These are phyloP conservation scores for Nidularia pulvinata DNA, from an alignment of 768 basidiomycete genomes.

Conservation along the genomic window DNA sequence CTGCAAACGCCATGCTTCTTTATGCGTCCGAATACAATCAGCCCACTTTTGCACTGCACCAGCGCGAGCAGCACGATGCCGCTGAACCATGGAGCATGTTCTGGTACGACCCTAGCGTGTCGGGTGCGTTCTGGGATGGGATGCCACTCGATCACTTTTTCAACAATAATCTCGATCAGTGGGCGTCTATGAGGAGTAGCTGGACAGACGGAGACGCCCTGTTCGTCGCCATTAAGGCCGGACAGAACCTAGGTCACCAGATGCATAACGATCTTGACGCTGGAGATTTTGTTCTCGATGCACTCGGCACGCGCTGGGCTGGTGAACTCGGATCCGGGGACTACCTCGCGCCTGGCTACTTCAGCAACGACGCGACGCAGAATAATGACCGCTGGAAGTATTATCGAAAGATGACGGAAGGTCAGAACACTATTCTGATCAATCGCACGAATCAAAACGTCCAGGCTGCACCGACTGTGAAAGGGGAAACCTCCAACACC, in stretches of 20 bases:
- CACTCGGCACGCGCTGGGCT: slow-evolving; percentile 91
- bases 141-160: slow-evolving; percentile 85
- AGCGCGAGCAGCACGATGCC: slow-evolving; percentile 86
- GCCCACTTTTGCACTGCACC: slow-evolving; percentile 82
- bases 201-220: slow-evolving; percentile 89
- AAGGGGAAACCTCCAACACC: slow-evolving; percentile 51
- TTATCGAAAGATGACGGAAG: slow-evolving; percentile 96
- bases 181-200: slow-evolving; percentile 89
- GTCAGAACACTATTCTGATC: slow-evolving; percentile 93
- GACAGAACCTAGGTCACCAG: slow-evolving; percentile 79
- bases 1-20: slow-evolving; percentile 86
- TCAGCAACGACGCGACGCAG: slow-evolving; percentile 65
- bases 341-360: slow-evolving; percentile 77
- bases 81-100: slow-evolving; percentile 86
- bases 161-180: slow-evolving; percentile 67
- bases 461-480: slow-evolving; percentile 56
- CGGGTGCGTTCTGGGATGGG: slow-evolving; percentile 93
- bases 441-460: slow-evolving; percentile 82
- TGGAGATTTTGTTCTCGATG: slow-evolving; percentile 96
- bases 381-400: slow-evolving; percentile 80
- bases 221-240: slow-evolving; percentile 90
- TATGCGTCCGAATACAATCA: slow-evolving; percentile 70
- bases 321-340: slow-evolving; percentile 93
- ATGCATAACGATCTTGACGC: slow-evolving; percentile 95
- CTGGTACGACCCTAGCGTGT: slow-evolving; percentile 88